A percentile compares a stretch with the other conserved stretches of the same genome.
Evolutionary conservation across 2,329 filamentous ascomycete species (phyloP).

Genomic region (Apiospora malaysiana): DNA sequence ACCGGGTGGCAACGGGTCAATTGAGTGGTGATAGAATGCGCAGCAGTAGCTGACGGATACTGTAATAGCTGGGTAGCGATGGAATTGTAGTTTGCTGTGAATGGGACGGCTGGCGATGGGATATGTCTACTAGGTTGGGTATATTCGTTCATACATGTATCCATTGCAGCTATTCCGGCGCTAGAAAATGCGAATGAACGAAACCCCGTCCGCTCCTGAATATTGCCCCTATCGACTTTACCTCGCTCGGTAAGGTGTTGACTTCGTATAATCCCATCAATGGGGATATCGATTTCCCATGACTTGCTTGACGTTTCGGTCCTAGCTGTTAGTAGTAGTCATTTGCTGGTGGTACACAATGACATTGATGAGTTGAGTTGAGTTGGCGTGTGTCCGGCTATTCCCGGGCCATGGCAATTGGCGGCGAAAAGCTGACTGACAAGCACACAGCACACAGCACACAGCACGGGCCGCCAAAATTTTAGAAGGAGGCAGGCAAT

Average conservation of each 20-base stretch:
- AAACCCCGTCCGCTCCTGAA: too few species aligned
- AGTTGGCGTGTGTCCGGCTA: background rate
- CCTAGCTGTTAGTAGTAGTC: background rate
- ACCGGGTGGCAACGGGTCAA: background rate
- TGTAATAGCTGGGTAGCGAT: background rate
- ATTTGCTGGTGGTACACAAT: background rate
- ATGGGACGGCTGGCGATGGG: background rate
- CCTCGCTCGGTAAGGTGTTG: too few species aligned
- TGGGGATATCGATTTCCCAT: background rate
- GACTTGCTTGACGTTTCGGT: background rate
- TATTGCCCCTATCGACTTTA: too few species aligned
- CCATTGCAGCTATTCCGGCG: too few species aligned
- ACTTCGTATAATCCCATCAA: too few species aligned
- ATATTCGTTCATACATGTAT: background rate
- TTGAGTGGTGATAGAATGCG: background rate
- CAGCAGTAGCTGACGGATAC: too few species aligned
- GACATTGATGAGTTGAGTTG: too few species aligned
- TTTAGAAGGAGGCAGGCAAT: background rate
- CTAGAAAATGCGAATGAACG: too few species aligned
- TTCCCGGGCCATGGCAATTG: background rate
- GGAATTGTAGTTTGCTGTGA: background rate
- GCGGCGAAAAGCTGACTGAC: background rate
- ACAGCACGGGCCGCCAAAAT: slow-evolving; percentile 8
- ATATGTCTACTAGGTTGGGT: too few species aligned
- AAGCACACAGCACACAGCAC: too few species aligned